Evolutionary conservation across 495 filamentous ascomycete genomes (phyloP), one percentile per base, ranked within the genome.

Genomic region (Aeminium ludgeri): DNA sequence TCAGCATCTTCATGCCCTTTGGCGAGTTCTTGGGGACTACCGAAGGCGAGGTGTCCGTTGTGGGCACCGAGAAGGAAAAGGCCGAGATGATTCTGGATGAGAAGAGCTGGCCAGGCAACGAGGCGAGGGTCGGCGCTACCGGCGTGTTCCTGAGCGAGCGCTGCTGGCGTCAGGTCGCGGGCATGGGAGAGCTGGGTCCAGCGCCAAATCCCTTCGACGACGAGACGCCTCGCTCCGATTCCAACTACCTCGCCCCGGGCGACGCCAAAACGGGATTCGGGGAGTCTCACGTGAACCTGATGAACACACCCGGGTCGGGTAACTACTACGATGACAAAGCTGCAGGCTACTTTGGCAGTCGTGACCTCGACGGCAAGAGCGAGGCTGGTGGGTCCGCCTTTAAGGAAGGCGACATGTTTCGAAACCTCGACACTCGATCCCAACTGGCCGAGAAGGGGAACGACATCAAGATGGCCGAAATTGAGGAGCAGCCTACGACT

Each of bases 401-500:
- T 49, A 78, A 83, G 41, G 79, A 74, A 36, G 87, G 89, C 12
- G 86, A 97, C 55, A 93, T 97, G 87, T 97, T 97, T 71, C 80
- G 78, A 46, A 91, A 93, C 46, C 67, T 95, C n/a, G 86, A 95
- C 46, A 93, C 83, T 2, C 71, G 80, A 39, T 78, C 91, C 57
- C 80, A 89, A 58, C 85, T 96, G 82, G 81, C 86, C 2, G 86
- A 96, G 56, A 91, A 93, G 38, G 85, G 82, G 46, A 87, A 92
- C 50, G 82, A 91, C 41, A 83, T 84, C 57, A 75, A 83, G 19
- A 76, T 95, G 67, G 71, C 80, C 34, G 86, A 94, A 61, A 81
- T 96, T 5, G 91, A 96, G 43, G 80, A 83, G 45, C 67, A 78
- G 38, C 68, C 68, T 15, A 74, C 82, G 40, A 85, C 81, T 33